Conservation (phyloP, 2,329 filamentous ascomycete genomes). For the Curvularia hawaiiensis region DNA sequence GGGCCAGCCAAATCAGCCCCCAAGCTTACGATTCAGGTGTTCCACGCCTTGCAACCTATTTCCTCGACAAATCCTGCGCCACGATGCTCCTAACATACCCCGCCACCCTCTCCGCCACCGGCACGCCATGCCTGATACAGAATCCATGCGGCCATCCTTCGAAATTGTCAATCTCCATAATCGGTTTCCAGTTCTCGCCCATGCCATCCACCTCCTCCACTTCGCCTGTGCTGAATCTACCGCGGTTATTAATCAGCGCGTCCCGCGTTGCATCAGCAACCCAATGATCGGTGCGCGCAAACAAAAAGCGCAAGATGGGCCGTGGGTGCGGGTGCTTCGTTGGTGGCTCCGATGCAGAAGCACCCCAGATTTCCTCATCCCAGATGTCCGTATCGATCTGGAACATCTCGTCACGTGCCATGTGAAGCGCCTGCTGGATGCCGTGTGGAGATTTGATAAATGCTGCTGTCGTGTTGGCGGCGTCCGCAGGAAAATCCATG, state of each 20-base stretch:
- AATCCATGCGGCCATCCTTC: constrained; percentile 64
- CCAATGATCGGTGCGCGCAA: constrained; percentile 66
- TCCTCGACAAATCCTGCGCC: constrained; percentile 23
- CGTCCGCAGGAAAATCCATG: constrained; percentile 51
- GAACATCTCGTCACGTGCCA: constrained; percentile 64
- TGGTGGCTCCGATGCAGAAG: constrained; percentile 33
- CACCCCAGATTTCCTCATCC: constrained; percentile 65
- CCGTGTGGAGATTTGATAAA: constrained; percentile 58
- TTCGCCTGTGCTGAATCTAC: constrained; percentile 16
- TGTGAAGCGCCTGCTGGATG: constrained; percentile 62
- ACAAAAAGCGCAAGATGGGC: constrained; percentile 62
- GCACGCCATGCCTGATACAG: constrained; percentile 56
- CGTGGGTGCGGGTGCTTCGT: constrained; percentile 40
- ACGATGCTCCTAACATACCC: constrained; percentile 55
- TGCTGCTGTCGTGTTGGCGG: constrained; percentile 54
- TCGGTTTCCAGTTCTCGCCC: constrained; percentile 49
- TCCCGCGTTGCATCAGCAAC: constrained; percentile 63
- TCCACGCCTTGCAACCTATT: constrained; percentile 1
- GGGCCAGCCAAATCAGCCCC: not conserved
- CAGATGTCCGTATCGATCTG: constrained; percentile 62
- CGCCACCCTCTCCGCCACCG: constrained; percentile 58
- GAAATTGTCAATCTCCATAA: constrained; percentile 61
- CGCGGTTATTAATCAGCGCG: constrained; percentile 52
- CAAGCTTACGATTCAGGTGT: not conserved
- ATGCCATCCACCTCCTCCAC: constrained; percentile 31